Percentiles rank a stretch among this genome's conserved stretches.
These are phyloP conservation scores for Gonium pectorale DNA, from an alignment of 139 green algal species.

Conservation along the genomic window DNA sequence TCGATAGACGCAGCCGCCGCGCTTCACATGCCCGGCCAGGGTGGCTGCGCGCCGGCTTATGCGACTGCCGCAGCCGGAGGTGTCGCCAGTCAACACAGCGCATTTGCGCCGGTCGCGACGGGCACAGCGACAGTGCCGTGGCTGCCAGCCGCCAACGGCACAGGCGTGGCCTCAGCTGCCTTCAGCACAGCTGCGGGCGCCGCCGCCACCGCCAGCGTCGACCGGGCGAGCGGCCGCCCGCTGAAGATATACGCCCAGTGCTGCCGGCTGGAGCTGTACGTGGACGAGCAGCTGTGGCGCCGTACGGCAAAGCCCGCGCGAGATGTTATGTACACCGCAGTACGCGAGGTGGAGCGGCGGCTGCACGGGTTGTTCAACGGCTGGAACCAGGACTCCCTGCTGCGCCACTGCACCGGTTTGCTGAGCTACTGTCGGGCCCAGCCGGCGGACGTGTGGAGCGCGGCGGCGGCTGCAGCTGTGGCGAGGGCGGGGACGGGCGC, in stretches of 20 bases:
- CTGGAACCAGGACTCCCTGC: slow-evolving; percentile 7
- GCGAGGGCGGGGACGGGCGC: no score
- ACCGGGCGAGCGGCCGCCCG: no score
- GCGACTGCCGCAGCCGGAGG: no score
- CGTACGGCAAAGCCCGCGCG: slow-evolving; percentile 16
- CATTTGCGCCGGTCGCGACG: no score
- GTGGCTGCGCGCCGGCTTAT: no score
- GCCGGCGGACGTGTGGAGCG: no score
- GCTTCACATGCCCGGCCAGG: no score
- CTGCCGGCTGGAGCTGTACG: slow-evolving; percentile 74
- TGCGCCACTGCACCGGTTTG: slow-evolving; percentile 1
- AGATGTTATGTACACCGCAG: slow-evolving; percentile 48
- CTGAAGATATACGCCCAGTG: slow-evolving; percentile 73
- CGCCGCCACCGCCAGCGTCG: not conserved
- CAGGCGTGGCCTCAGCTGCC: no score
- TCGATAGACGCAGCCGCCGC: not conserved
- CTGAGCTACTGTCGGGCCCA: not conserved
- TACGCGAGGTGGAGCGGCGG: slow-evolving; percentile 52
- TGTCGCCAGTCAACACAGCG: no score
- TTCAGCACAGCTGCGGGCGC: not conserved
- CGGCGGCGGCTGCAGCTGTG: no score
- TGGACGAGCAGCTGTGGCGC: slow-evolving; percentile 46
- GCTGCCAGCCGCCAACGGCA: no score
- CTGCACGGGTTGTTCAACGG: slow-evolving; percentile 27
- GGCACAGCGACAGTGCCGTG: no score